Percentiles rank a stretch among this genome's conserved stretches.
phyloP scores from a whole-genome alignment of 2,329 filamentous ascomycete species.

The Aphanocladium album region DNA sequence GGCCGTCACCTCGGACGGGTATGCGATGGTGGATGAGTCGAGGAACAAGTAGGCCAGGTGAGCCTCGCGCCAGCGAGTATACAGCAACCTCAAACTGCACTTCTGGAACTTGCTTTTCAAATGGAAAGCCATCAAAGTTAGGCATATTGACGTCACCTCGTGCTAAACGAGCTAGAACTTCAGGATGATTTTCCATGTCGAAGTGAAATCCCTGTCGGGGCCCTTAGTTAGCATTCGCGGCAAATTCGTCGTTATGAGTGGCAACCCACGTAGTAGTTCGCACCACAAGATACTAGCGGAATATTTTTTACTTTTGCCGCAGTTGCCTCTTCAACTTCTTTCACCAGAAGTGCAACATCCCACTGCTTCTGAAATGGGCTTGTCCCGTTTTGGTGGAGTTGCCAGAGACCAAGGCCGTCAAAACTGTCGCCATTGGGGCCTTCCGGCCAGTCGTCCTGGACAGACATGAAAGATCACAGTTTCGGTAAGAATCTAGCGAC shows the following conservation, averaged over 20 bases:
- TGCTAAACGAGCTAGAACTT: background rate
- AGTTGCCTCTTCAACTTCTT: background rate
- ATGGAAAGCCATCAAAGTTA: background rate
- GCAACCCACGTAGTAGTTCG: background rate
- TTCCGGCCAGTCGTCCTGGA: background rate
- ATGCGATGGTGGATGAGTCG: background rate
- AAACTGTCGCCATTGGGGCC: background rate
- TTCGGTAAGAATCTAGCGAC: background rate
- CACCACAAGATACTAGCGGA: background rate
- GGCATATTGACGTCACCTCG: conserved; percentile 4
- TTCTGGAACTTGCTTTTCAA: background rate
- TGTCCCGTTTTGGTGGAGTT: background rate
- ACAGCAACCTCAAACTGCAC: background rate
- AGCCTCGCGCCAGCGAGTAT: background rate
- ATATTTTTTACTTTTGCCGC: background rate
- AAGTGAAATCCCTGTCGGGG: background rate
- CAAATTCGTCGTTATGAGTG: no score
- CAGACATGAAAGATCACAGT: background rate
- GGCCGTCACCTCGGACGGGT: background rate
- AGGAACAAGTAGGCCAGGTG: background rate
- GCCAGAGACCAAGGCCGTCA: background rate
- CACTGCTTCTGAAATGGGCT: background rate
- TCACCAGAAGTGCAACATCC: background rate
- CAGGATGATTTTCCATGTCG: background rate
- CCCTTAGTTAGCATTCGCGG: no score